Evolutionary conservation across 2,329 filamentous ascomycete genomes (phyloP).

Genomic region (Aspergillus sojae): DNA sequence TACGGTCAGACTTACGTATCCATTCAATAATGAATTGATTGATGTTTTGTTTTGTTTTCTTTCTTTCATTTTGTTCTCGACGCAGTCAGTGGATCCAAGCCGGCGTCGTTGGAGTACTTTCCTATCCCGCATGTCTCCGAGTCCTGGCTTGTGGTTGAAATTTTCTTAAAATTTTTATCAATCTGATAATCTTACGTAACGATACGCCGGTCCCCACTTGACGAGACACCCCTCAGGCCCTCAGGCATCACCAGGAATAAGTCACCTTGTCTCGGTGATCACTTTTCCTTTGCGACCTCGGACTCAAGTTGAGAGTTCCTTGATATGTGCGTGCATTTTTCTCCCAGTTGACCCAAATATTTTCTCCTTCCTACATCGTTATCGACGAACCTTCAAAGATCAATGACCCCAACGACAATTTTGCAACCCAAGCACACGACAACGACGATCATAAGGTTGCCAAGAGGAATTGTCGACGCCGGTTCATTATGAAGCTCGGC

Average conservation of each 20-base stretch:
- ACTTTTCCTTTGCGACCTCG: background rate
- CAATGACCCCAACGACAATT: background rate
- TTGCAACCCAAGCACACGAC: background rate
- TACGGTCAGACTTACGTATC: background rate
- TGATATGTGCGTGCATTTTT: background rate
- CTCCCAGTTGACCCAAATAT: background rate
- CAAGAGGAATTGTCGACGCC: background rate
- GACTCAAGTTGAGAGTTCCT: background rate
- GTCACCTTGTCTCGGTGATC: background rate
- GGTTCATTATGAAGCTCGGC: conserved; percentile 30
- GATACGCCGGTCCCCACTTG: background rate
- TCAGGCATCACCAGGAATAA: background rate
- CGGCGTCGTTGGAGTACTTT: background rate
- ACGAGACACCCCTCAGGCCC: background rate
- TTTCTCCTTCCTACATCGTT: background rate
- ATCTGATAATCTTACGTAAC: conserved; percentile 19
- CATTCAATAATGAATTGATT: background rate
- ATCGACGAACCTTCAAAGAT: background rate
- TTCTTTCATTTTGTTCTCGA: background rate
- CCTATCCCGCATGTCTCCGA: background rate
- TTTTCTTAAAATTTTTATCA: background rate
- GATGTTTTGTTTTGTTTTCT: background rate
- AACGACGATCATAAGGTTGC: conserved; percentile 9
- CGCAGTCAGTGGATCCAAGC: background rate
- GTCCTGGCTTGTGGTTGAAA: background rate